A percentile compares a stretch with the other conserved stretches of the same genome.
phyloP scores from a whole-genome alignment of 805 yeast species.

The Saccharomycopsis sp. region DNA sequence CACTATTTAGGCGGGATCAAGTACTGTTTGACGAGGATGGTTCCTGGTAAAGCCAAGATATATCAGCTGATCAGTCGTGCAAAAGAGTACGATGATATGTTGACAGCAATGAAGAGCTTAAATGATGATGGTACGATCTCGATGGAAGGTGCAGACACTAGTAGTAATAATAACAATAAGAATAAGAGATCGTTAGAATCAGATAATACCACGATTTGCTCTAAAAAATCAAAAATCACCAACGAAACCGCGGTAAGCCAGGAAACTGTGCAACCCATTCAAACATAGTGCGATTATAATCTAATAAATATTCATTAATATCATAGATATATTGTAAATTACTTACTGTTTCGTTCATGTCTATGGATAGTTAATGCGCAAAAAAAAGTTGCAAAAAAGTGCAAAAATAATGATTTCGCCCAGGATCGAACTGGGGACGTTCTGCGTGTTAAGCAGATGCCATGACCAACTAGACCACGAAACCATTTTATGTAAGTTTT shows the following conservation, averaged over 20 bases:
- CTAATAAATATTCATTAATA: no score
- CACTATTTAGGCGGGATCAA: slow-evolving; percentile 72
- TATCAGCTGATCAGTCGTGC: slow-evolving; percentile 52
- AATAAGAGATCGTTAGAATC: background rate
- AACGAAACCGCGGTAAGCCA: background rate
- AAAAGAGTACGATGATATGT: slow-evolving; percentile 48
- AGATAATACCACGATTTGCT: background rate
- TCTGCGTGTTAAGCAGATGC: slow-evolving; percentile 99
- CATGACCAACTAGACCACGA: slow-evolving; percentile 99
- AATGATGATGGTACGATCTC: slow-evolving; percentile 32
- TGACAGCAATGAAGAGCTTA: slow-evolving; percentile 30
- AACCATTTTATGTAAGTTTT: slow-evolving; percentile 39
- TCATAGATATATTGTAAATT: no score
- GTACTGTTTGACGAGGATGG: slow-evolving; percentile 68
- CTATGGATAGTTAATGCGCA: no score
- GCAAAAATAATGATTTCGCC: slow-evolving; percentile 71
- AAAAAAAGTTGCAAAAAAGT: no score
- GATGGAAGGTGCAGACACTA: background rate
- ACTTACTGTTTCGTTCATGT: no score
- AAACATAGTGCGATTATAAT: no score
- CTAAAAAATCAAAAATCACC: background rate
- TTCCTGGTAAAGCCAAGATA: slow-evolving; percentile 65
- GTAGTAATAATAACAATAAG: no score
- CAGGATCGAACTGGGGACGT: slow-evolving; percentile 99
- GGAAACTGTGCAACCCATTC: no score